A percentile compares a stretch with the other conserved stretches of the same genome.
These are phyloP conservation scores for Trichoderma guizhouense DNA, from an alignment of 2,329 filamentous ascomycete species.

Conservation along the genomic window DNA sequence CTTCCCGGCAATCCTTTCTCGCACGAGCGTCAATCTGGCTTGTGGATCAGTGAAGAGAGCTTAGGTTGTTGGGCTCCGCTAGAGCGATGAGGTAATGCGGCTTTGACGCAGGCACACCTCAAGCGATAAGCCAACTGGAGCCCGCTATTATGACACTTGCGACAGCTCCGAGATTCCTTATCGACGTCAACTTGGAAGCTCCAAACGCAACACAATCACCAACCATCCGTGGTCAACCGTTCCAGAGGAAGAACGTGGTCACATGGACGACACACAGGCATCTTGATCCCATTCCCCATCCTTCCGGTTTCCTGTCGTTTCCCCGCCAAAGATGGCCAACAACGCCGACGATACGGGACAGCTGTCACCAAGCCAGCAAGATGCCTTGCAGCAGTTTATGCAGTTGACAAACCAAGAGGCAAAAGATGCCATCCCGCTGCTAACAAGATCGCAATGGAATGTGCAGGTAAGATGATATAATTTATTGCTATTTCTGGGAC, in stretches of 20 bases:
- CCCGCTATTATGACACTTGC: neutral
- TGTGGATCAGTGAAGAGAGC: neutral
- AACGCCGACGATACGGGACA: constrained; percentile 54
- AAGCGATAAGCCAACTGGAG: neutral
- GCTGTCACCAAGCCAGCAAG: constrained; percentile 75
- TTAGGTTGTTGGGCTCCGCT: neutral
- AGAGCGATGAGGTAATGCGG: constrained; percentile 6
- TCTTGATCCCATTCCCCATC: neutral
- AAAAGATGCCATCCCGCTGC: constrained; percentile 70
- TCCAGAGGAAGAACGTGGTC: neutral
- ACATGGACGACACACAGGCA: neutral
- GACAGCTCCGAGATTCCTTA: neutral
- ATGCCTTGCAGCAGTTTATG: constrained; percentile 82
- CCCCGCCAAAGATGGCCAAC: constrained; percentile 32
- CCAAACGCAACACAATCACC: neutral
- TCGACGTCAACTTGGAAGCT: neutral
- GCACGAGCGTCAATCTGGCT: neutral
- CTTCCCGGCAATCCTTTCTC: neutral
- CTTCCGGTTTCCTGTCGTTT: neutral
- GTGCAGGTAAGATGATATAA: constrained; percentile 62
- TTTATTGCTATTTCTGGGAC: neutral
- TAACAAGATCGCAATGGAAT: constrained; percentile 92
- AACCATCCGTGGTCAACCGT: neutral
- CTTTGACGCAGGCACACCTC: neutral
- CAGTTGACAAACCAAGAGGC: constrained; percentile 81